Evolutionary conservation across 1,139 yeast species (phyloP).

Genomic region (Protomyces pachydermus): DNA sequence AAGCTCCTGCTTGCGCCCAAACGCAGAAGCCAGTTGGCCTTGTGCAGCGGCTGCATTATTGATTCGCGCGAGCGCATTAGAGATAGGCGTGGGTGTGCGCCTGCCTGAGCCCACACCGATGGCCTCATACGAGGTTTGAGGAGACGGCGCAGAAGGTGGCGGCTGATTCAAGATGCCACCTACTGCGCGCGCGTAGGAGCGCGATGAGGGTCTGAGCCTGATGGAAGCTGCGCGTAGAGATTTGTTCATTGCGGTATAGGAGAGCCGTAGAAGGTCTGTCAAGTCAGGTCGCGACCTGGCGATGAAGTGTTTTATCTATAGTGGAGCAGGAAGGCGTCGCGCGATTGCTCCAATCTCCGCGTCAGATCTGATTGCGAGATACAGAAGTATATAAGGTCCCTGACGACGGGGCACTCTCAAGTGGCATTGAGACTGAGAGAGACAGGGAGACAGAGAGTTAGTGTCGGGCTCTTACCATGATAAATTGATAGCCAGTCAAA

Average conservation of each 20-base stretch:
- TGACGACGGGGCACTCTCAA: too few species aligned
- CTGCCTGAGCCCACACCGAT: neutral
- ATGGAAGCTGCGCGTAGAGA: neutral
- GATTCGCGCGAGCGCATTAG: neutral
- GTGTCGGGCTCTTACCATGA: too few species aligned
- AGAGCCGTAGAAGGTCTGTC: too few species aligned
- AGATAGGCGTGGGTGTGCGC: neutral
- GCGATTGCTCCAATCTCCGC: too few species aligned
- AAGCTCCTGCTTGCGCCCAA: neutral
- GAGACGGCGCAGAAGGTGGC: slow-evolving; percentile 11
- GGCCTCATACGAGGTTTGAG: neutral
- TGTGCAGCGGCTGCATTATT: neutral
- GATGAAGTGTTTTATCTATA: neutral
- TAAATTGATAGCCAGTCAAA: too few species aligned
- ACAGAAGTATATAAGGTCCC: too few species aligned
- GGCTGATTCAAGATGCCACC: slow-evolving; percentile 19
- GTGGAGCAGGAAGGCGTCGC: neutral
- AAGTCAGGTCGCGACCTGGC: too few species aligned
- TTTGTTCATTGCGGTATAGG: neutral
- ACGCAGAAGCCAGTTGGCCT: neutral
- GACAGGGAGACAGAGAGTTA: too few species aligned
- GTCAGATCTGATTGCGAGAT: too few species aligned
- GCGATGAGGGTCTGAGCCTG: neutral
- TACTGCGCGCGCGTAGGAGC: slow-evolving; percentile 12
- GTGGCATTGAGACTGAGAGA: too few species aligned